Evolutionary conservation across 345 rosid species (phyloP).

Genomic region (Camelina laxa): DNA sequence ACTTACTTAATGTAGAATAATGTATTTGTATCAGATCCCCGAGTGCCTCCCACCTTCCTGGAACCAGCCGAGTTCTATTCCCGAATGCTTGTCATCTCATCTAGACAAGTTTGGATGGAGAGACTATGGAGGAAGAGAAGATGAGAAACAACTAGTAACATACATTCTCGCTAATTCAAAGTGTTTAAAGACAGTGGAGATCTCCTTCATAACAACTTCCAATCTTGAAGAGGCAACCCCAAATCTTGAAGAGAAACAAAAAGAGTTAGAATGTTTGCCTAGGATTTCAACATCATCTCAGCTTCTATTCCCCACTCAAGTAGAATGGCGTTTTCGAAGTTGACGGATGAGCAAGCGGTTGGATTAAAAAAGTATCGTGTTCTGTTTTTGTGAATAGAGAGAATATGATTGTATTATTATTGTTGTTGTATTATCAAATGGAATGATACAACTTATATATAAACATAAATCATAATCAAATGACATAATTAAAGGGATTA

Average conservation of each 20-base stretch:
- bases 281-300: conserved; percentile 12
- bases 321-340: neutral
- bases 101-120: neutral
- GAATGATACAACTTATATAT: no score
- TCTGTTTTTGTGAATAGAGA: no score
- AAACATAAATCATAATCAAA: no score
- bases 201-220: neutral
- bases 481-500: no score
- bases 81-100: conserved; percentile 16
- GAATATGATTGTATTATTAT: no score
- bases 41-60: neutral
- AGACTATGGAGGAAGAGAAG: neutral
- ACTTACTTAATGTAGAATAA: neutral
- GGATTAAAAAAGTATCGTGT: no score
- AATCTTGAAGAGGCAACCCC: conserved; percentile 17
- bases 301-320: neutral
- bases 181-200: conserved; percentile 8
- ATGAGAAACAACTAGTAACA: neutral
- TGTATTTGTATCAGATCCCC: neutral
- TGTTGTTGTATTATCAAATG: no score
- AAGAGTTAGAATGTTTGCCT: conserved; percentile 12
- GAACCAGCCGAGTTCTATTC: conserved; percentile 12
- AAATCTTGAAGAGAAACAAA: neutral
- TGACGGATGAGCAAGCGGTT: no score
- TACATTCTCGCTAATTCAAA: conserved; percentile 16